phyloP scores from a whole-genome alignment of 2,329 filamentous ascomycete genomes.

The Apiospora koreana region DNA sequence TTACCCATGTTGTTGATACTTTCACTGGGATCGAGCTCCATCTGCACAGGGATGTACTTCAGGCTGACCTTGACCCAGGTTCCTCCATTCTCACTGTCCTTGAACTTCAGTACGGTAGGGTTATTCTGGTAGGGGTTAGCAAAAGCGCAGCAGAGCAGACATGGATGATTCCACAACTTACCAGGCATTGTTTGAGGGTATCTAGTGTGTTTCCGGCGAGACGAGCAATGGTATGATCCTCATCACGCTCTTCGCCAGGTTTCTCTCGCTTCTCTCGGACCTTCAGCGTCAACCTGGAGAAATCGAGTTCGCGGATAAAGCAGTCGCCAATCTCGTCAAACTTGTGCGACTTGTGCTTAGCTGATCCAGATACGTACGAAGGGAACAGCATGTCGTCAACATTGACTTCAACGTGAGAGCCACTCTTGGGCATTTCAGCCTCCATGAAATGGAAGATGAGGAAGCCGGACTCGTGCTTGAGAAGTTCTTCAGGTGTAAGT shows the following conservation, averaged over 20 bases:
- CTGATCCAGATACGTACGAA: constrained; percentile 79
- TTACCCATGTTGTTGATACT: constrained; percentile 99
- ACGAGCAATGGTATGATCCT: constrained; percentile 77
- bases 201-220: constrained; percentile 83
- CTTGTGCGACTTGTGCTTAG: constrained; percentile 66
- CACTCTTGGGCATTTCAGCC: constrained; percentile 74
- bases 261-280: constrained; percentile 79
- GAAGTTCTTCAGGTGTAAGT: constrained; percentile 76
- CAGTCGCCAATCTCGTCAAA: constrained; percentile 95
- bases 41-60: constrained; percentile 92
- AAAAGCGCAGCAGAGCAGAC: constrained; percentile 13
- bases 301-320: constrained; percentile 95
- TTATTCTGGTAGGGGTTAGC: constrained; percentile 67
- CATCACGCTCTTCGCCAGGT: constrained; percentile 64
- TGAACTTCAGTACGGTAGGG: constrained; percentile 78
- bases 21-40: constrained; percentile 90
- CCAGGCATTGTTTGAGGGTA: constrained; percentile 83
- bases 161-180: constrained; percentile 43
- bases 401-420: constrained; percentile 80
- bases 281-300: constrained; percentile 88
- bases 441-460: constrained; percentile 95
- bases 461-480: constrained; percentile 86
- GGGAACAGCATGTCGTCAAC: constrained; percentile 96
- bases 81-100: constrained; percentile 72
- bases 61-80: constrained; percentile 88